Evolutionary conservation across 495 filamentous ascomycete species (phyloP), one percentile per base, ranked within the genome.

Genomic region (Neurospora sp.): DNA sequence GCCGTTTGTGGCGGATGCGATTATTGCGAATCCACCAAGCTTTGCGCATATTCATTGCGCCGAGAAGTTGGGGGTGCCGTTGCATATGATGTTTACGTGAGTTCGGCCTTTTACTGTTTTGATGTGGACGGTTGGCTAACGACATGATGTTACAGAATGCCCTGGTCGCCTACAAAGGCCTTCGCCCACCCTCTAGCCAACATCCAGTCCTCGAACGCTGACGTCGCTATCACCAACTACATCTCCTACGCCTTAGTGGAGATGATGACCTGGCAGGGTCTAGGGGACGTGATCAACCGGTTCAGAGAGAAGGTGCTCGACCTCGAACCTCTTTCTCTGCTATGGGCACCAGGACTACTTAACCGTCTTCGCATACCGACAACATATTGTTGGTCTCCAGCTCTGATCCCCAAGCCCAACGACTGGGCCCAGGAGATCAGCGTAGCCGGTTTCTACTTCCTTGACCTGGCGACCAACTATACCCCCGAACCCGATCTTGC

Each of bases 101-200:
- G 75, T 72, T 7, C 2, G 5, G 14, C 18, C 16, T 40, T 6
- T n/a, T 61, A 65, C 9, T 22, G n/a, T 48, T 53, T 1, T 14
- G 7, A 0, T 14, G n/a, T 37, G 70, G 9, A 16, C 0, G 16
- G 0, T 39, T 16, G 20, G 48, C 53, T 65, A 18, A 65, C 53
- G 68, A 40, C 65, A 45, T n/a, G 31, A 45, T n/a, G 31, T 35
- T 20, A 20, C 22, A 77, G 76, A 3, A 83, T 91, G 76, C 89
- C 89, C 0, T 91, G 89, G 78, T 88, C 86, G 6, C 87, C 89
- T 0, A 93, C 91, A 0, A 82, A 84, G 59, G 84, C 88, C 6
- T 92, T 93, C 77, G 89, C 91, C 3, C 91, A 93, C 75, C 91
- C 91, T 0, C 78, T 93, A 35, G 91, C 91, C 16, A 92, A 89